Conservation (phyloP, 345 rosid species). For the Crucihimalaya himalaica region DNA sequence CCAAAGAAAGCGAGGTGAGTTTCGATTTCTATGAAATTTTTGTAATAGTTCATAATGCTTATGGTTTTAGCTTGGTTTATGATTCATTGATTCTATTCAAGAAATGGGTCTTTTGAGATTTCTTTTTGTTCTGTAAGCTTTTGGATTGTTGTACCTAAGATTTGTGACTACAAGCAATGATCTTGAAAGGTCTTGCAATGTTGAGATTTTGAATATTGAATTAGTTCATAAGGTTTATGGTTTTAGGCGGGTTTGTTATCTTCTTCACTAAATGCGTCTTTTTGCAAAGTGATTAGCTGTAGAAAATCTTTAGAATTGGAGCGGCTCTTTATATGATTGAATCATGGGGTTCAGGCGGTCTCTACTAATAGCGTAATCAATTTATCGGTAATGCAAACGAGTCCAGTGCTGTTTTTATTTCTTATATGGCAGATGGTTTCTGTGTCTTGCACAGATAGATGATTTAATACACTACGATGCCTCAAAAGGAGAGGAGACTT, state of each 20-base stretch:
- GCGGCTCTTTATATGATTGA: neutral
- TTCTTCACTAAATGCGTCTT: neutral
- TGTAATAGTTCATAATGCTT: neutral
- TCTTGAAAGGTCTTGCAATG: no score
- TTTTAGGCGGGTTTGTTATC: neutral
- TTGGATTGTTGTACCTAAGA: no score
- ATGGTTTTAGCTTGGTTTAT: neutral
- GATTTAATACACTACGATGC: constrained; percentile 71
- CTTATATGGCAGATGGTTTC: constrained; percentile 37
- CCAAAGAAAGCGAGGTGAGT: constrained; percentile 83
- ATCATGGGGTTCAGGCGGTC: neutral
- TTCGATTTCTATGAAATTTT: neutral
- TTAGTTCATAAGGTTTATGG: no score
- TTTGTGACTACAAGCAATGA: no score
- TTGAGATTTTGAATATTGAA: no score
- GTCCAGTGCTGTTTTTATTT: constrained; percentile 4
- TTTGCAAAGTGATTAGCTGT: neutral
- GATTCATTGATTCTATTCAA: neutral
- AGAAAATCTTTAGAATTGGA: neutral
- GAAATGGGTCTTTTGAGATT: neutral
- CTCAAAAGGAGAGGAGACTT: constrained; percentile 60
- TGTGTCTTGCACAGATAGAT: constrained; percentile 60
- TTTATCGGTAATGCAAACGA: no score
- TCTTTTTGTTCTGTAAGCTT: no score
- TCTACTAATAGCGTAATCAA: no score